Base-by-base conservation (phyloP, 257 asterid species). In the Nicotiana obtusifolia region DNA sequence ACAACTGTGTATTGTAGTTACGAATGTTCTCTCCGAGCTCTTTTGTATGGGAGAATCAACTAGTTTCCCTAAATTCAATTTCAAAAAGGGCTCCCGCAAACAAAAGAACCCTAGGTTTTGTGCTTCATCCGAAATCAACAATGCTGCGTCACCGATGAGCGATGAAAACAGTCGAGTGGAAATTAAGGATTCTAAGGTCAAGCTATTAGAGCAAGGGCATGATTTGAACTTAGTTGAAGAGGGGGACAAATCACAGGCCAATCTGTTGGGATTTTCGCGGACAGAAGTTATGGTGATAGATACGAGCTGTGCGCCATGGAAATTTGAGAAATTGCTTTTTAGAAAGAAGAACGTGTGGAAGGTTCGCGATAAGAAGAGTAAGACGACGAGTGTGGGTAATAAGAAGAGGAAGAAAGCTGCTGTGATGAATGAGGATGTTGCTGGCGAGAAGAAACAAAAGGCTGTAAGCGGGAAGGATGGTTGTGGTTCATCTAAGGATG, bases 261-360 rank as follows among this genome's bases (percentile, higher is more conserved):
- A 80, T 85, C 84, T 91, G 83, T 80, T 89, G 7, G 97, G 95
- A n/a, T 95, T 91, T 81, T 93, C 99, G 2, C 85, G 90, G 68
- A 91, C 97, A 0, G 99, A 93, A 87, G 99, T 95, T 2, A 89
- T 91, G 30, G 95, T 95, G 57, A 95, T 95, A 4, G 99, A 95
- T 82, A 93, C 98, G 26, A 95, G 99, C 88, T 93, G 85, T 75
- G 89, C 91, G 80, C 83, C 84, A 31, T 93, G 99, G 97, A 95
- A 95, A 76, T 93, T 91, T 47, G 99, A 95, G 85, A 95, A 93
- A 86, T 64, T 95, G 84, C 80, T 95, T 87, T 90, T 82, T 82
- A 88, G 98, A 92, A 93, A 90, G 89, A 91, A 90, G 85, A 92
- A 89, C 85, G 90, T 91, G 64, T 95, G 99, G 98, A 92, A 89